These are phyloP conservation scores for Ogataea corticis DNA, from an alignment of 805 yeast species.

Conservation along the genomic window DNA sequence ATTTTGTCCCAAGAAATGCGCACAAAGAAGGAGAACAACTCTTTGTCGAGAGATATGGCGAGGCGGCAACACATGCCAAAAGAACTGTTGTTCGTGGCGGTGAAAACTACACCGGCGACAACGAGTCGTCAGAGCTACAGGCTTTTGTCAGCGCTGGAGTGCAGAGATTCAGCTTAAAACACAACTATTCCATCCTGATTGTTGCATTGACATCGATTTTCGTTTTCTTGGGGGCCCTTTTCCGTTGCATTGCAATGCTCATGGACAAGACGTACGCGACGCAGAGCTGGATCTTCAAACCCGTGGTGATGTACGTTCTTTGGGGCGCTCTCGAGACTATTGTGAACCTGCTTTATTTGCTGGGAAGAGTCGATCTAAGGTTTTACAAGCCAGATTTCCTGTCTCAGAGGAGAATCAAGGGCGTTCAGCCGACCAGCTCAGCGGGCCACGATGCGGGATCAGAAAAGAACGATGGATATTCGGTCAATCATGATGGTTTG, in stretches of 20 bases:
- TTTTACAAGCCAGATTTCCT: slow-evolving; percentile 71
- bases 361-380: slow-evolving; percentile 71
- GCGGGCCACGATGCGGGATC: too few relatives aligned
- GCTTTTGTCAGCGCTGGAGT: slow-evolving; percentile 24
- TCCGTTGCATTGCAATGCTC: slow-evolving; percentile 51
- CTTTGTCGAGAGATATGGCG: slow-evolving; percentile 23
- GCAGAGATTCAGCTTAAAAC: slow-evolving; percentile 38
- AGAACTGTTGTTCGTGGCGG: slow-evolving; percentile 34
- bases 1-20: slow-evolving; percentile 59
- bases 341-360: slow-evolving; percentile 54
- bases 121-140: slow-evolving; percentile 21
- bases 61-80: slow-evolving; percentile 20
- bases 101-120: slow-evolving; percentile 8
- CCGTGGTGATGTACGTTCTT: slow-evolving; percentile 62
- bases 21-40: slow-evolving; percentile 32
- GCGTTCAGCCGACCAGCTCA: too few relatives aligned
- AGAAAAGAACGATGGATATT: too few relatives aligned
- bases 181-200: slow-evolving; percentile 50
- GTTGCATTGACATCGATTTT: slow-evolving; percentile 47
- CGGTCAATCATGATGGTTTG: too few relatives aligned
- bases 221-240: slow-evolving; percentile 50
- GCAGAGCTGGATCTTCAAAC: slow-evolving; percentile 47
- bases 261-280: slow-evolving; percentile 31
- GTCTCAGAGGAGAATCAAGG: slow-evolving; percentile 3
- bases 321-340: slow-evolving; percentile 70